Evolutionary conservation across 805 yeast species (phyloP).

Genomic region (baker's yeast (Saccharomyces cerevisiae)): DNA sequence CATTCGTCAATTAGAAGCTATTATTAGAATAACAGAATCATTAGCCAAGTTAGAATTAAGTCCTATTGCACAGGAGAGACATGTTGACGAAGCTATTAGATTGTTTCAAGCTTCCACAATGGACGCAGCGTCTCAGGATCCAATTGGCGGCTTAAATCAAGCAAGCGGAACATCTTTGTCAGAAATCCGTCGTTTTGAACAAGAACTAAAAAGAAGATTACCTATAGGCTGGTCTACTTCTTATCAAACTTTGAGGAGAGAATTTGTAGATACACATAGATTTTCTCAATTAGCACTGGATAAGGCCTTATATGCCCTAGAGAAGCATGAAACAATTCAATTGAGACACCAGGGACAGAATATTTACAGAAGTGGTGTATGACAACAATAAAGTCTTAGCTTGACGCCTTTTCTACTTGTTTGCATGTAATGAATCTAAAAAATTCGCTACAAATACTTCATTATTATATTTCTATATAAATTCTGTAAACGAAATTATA

Average conservation of each 20-base stretch:
- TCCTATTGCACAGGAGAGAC: slow-evolving; percentile 78
- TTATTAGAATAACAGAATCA: slow-evolving; percentile 89
- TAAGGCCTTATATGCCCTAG: slow-evolving; percentile 71
- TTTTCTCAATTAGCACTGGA: slow-evolving; percentile 68
- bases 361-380: slow-evolving; percentile 67
- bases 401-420: background rate
- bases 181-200: slow-evolving; percentile 74
- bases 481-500: background rate
- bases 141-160: slow-evolving; percentile 42
- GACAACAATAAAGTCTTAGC: background rate
- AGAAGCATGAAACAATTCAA: slow-evolving; percentile 79
- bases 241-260: slow-evolving; percentile 71
- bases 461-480: background rate
- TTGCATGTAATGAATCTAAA: background rate
- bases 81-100: slow-evolving; percentile 92
- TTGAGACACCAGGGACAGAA: slow-evolving; percentile 81
- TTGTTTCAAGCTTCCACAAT: slow-evolving; percentile 93
- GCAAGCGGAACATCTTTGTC: slow-evolving; percentile 48
- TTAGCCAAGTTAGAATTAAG: slow-evolving; percentile 78
- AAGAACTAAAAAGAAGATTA: slow-evolving; percentile 76
- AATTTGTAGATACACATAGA: slow-evolving; percentile 61
- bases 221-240: slow-evolving; percentile 97
- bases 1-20: slow-evolving; percentile 94
- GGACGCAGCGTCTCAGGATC: slow-evolving; percentile 66
- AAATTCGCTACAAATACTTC: background rate